Evolutionary conservation across 345 rosid species (phyloP).

Genomic region (Kernera saxatilis): DNA sequence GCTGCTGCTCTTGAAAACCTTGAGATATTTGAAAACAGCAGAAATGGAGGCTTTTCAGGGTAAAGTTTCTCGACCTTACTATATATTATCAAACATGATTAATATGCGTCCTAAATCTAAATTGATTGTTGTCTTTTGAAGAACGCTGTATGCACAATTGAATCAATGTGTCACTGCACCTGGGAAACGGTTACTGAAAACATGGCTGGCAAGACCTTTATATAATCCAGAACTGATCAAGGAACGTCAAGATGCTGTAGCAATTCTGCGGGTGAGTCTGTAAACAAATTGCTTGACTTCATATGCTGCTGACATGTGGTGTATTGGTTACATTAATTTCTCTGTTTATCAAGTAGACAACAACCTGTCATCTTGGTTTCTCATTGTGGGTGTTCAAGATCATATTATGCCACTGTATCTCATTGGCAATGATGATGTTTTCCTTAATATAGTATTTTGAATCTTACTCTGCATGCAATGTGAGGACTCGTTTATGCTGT

Average conservation of each 20-base stretch:
- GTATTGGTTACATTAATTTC: neutral
- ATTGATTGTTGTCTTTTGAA: constrained; percentile 31
- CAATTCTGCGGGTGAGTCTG: constrained; percentile 64
- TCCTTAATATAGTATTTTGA: neutral
- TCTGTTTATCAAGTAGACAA: constrained; percentile 13
- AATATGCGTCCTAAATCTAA: constrained; percentile 17
- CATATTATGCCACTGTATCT: neutral
- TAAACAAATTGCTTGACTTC: neutral
- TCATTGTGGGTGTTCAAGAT: neutral
- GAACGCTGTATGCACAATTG: constrained; percentile 80
- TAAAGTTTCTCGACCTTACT: constrained; percentile 30
- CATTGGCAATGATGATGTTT: neutral
- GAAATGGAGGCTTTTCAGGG: constrained; percentile 83
- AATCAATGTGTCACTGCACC: constrained; percentile 93
- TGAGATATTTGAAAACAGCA: constrained; percentile 93
- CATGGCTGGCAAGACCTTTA: constrained; percentile 95
- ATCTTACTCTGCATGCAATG: constrained; percentile 16
- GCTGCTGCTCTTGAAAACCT: constrained; percentile 97
- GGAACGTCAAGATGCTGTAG: constrained; percentile 95
- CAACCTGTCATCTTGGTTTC: constrained; percentile 7
- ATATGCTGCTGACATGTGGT: neutral
- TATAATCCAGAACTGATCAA: constrained; percentile 54
- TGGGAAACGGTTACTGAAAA: constrained; percentile 86
- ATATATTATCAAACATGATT: constrained; percentile 1
- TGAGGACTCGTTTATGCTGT: constrained; percentile 1